These are phyloP conservation scores for Corynespora cassiicola DNA, from an alignment of 2,329 filamentous ascomycete genomes.

Conservation along the genomic window DNA sequence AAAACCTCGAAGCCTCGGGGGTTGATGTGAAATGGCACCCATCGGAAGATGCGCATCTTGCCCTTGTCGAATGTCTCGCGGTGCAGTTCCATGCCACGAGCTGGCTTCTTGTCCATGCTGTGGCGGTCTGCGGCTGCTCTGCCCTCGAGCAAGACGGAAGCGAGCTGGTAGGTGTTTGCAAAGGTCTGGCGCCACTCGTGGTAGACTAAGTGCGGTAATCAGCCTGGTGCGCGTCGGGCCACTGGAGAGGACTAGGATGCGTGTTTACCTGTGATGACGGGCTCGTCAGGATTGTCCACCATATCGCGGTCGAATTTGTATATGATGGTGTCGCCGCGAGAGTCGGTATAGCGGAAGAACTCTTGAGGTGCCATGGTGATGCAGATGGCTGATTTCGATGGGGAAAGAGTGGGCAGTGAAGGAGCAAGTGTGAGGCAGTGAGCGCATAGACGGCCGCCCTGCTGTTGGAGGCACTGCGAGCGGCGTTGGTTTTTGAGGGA, in stretches of 20 bases:
- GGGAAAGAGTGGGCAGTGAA: too few species aligned
- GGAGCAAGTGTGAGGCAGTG: too few species aligned
- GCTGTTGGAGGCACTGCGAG: conserved; percentile 14
- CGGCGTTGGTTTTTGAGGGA: conserved; percentile 12
- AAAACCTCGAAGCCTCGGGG: too few species aligned
- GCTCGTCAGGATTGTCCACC: conserved; percentile 12
- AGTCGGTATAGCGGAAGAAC: conserved; percentile 19
- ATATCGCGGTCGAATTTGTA: conserved; percentile 21
- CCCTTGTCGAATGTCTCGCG: too few species aligned
- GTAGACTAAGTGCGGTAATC: conserved; percentile 16
- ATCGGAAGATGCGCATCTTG: too few species aligned
- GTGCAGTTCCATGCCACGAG: too few species aligned
- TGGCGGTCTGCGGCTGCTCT: conserved; percentile 12
- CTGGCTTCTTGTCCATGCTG: conserved; percentile 18
- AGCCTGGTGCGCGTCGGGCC: too few species aligned
- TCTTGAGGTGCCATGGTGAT: conserved; percentile 12
- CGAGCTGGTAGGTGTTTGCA: conserved; percentile 1
- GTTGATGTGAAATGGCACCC: too few species aligned
- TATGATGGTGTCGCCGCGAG: conserved; percentile 16
- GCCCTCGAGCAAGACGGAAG: conserved; percentile 14
- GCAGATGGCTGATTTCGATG: too few species aligned
- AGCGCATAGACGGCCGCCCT: too few species aligned
- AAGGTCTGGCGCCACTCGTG: conserved; percentile 14
- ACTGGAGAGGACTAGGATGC: too few species aligned
- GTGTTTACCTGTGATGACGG: too few species aligned